Percentiles rank a stretch among this genome's conserved stretches.
Conservation (phyloP, 805 yeast species). For the Suhomyces xylopsoci region DNA sequence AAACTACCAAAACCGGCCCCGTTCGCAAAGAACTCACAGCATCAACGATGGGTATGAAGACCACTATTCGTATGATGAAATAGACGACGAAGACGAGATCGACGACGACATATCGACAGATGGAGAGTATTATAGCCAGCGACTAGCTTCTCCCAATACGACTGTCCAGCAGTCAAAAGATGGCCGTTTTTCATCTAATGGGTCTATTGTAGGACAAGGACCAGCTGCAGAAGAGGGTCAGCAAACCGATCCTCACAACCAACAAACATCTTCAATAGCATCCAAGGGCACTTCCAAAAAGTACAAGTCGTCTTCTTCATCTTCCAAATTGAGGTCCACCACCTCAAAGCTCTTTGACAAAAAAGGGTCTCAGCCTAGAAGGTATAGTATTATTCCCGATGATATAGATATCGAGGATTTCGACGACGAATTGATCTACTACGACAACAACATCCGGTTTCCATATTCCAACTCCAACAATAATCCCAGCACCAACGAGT, state of each 20-base stretch:
- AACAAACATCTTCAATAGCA: constrained; percentile 1
- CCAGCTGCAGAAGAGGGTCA: not conserved
- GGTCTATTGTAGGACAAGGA: not conserved
- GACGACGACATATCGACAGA: constrained; percentile 31
- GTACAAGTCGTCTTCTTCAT: constrained; percentile 29
- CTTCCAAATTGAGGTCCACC: constrained; percentile 56
- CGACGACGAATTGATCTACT: constrained; percentile 51
- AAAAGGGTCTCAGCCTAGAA: constrained; percentile 66
- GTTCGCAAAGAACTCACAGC: constrained; percentile 12
- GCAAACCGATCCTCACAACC: not conserved
- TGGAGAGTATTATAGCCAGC: constrained; percentile 20
- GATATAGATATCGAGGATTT: constrained; percentile 54
- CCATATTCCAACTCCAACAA: constrained; percentile 26
- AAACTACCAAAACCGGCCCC: constrained; percentile 1
- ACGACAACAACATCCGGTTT: constrained; percentile 39
- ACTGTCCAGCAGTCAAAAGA: constrained; percentile 2
- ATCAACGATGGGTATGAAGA: constrained; percentile 25
- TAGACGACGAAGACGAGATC: constrained; percentile 19
- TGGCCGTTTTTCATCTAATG: not conserved
- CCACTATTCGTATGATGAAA: constrained; percentile 23
- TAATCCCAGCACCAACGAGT: constrained; percentile 19
- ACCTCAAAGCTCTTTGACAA: constrained; percentile 72
- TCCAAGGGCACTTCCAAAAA: constrained; percentile 20
- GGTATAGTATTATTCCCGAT: constrained; percentile 70
- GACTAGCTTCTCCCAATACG: not conserved